A percentile compares a stretch with the other conserved stretches of the same genome.
These are phyloP conservation scores for Arbutus unedo DNA, from an alignment of 148 eudicot genomes.

Conservation along the genomic window DNA sequence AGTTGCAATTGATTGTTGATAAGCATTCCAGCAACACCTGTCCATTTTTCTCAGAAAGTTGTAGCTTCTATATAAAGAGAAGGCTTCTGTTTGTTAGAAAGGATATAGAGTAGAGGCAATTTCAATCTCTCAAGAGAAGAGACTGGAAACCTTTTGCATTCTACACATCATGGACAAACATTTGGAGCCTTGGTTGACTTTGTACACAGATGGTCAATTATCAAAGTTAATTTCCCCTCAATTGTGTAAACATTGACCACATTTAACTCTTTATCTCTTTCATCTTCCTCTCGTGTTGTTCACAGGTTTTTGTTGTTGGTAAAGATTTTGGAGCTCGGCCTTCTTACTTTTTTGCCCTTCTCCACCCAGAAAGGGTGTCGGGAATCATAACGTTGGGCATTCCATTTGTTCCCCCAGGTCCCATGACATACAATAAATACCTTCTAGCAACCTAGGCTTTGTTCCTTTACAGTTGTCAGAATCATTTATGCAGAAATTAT, in stretches of 20 bases:
- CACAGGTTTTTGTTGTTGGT: conserved; percentile 37
- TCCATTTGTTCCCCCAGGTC: conserved; percentile 35
- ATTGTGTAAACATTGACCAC: neutral
- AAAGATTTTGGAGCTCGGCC: conserved; percentile 43
- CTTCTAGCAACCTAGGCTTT: conserved; percentile 2
- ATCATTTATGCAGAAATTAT: neutral
- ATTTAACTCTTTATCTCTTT: too few species aligned
- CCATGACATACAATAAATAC: neutral
- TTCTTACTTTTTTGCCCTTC: conserved; percentile 28
- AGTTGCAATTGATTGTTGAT: neutral
- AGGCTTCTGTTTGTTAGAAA: neutral
- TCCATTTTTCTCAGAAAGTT: neutral
- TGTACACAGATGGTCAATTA: neutral
- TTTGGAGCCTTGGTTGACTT: neutral
- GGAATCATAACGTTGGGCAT: conserved; percentile 40
- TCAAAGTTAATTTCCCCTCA: neutral
- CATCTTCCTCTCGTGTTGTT: neutral
- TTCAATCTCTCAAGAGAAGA: neutral
- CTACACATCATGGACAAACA: neutral
- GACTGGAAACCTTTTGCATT: neutral
- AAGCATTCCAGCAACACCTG: neutral
- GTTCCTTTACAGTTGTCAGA: neutral
- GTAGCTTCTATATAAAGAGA: neutral
- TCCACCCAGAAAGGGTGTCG: conserved; percentile 34
- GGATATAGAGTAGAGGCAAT: neutral